Conservation (phyloP, 1,139 yeast species). For the Hansenula sp. region DNA sequence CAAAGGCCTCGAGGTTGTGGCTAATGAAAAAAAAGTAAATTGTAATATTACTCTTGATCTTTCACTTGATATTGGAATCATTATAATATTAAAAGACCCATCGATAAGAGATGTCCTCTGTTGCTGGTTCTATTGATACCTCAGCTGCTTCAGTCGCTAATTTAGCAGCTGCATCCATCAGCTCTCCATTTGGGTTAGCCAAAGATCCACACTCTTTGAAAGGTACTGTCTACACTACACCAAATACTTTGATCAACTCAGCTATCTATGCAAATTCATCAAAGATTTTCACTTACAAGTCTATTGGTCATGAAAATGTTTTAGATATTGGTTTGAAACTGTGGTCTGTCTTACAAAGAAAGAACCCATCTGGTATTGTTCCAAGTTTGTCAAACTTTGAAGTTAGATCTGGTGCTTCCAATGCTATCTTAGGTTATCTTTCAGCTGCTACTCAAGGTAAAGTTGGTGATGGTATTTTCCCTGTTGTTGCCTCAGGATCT, state of each 20-base stretch:
- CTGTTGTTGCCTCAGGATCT: constrained; percentile 63
- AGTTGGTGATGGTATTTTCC: constrained; percentile 23
- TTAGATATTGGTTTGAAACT: constrained; percentile 55
- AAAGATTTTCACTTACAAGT: constrained; percentile 65
- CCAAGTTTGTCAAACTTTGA: constrained; percentile 62
- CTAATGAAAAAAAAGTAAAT: background rate
- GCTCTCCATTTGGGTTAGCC: constrained; percentile 54
- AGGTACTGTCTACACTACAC: constrained; percentile 53
- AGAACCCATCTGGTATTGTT: constrained; percentile 50
- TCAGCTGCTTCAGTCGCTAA: constrained; percentile 13
- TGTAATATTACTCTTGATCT: background rate
- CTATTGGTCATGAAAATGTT: constrained; percentile 57
- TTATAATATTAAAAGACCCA: background rate
- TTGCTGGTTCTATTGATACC: constrained; percentile 17
- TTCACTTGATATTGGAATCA: background rate
- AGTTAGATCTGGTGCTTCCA: constrained; percentile 82
- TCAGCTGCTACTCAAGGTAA: constrained; percentile 35
- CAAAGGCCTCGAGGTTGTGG: background rate
- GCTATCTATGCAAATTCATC: constrained; percentile 59
- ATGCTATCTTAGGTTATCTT: constrained; percentile 72
- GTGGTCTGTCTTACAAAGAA: constrained; percentile 56
- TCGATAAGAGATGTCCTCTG: constrained; percentile 6
- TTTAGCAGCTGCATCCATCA: constrained; percentile 30
- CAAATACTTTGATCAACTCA: constrained; percentile 61
- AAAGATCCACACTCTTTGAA: constrained; percentile 51